Conservation (phyloP, 176 grass and related monocot genomes). For the Rhynchospora tenuis region DNA sequence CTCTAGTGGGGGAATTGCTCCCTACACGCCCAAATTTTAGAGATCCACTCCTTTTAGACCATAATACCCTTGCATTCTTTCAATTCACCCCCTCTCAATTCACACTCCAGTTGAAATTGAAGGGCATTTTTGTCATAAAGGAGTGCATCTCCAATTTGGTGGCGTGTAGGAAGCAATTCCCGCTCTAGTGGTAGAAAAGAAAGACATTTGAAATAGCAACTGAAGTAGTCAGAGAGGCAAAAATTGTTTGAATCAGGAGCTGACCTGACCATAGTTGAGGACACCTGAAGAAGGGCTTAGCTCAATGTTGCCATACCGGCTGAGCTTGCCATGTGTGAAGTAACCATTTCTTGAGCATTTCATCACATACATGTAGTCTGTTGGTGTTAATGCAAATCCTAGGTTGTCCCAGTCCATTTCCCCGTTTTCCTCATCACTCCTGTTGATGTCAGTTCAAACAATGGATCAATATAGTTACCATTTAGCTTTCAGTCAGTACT, state of each 20-base stretch:
- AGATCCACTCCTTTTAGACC: too few relatives aligned
- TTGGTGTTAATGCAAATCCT: conserved; percentile 61
- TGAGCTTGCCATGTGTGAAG: conserved; percentile 61
- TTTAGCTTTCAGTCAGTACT: neutral
- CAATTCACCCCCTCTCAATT: too few relatives aligned
- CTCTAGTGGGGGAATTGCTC: too few relatives aligned
- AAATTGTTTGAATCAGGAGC: neutral
- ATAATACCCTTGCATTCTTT: too few relatives aligned
- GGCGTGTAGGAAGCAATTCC: too few relatives aligned
- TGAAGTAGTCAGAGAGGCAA: neutral
- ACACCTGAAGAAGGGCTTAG: conserved; percentile 82
- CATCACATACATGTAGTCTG: conserved; percentile 89
- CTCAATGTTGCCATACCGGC: conserved; percentile 79
- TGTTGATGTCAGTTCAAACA: neutral
- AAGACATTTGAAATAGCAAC: neutral
- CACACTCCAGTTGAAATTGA: too few relatives aligned
- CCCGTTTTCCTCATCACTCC: conserved; percentile 58
- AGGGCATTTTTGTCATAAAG: too few relatives aligned
- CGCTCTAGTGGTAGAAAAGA: neutral
- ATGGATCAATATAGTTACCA: neutral
- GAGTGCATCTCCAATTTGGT: too few relatives aligned
- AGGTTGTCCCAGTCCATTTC: conserved; percentile 88
- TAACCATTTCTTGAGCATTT: conserved; percentile 33
- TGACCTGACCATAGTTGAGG: conserved; percentile 90
- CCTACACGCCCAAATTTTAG: too few relatives aligned